A percentile compares a stretch with the other conserved stretches of the same genome.
Conservation (phyloP, 805 yeast species). For the Yarrowia bubula region DNA sequence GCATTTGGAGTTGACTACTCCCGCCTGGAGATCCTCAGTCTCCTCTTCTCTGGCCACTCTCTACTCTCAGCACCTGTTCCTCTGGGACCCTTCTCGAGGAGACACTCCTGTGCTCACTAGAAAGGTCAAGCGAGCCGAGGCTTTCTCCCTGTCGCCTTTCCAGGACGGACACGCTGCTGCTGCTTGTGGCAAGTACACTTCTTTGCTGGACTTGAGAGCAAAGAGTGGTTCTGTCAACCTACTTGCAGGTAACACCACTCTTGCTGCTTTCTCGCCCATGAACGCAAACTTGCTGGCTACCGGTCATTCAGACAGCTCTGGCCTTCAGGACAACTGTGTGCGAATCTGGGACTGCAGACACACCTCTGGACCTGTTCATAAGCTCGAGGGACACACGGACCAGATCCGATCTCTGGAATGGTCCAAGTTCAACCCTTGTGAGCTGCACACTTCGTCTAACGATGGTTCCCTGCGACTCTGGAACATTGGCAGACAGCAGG, state of each 20-base stretch:
- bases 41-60: conserved; percentile 55
- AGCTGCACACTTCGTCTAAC: conserved; percentile 54
- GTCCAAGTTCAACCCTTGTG: conserved; percentile 46
- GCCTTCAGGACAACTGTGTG: conserved; percentile 43
- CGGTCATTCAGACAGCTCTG: conserved; percentile 47
- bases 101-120: conserved; percentile 58
- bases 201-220: conserved; percentile 67
- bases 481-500: conserved; percentile 44
- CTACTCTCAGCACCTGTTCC: conserved; percentile 66
- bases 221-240: conserved; percentile 46
- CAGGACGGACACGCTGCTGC: conserved; percentile 57
- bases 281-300: conserved; percentile 65
- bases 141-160: conserved; percentile 48
- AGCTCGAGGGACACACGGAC: conserved; percentile 56
- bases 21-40: conserved; percentile 47
- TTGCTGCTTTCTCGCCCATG: conserved; percentile 60
- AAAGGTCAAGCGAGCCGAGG: conserved; percentile 51
- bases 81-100: conserved; percentile 69
- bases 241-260: conserved; percentile 43
- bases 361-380: conserved; percentile 51
- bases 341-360: conserved; percentile 73
- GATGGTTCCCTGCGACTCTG: conserved; percentile 71
- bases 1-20: conserved; percentile 43
- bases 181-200: conserved; percentile 65
- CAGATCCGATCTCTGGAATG: conserved; percentile 59